Percentiles rank a stretch among this genome's conserved stretches.
Evolutionary conservation across 2,329 filamentous ascomycete species (phyloP).

Genomic region (Ophiostoma novo-ulmi): DNA sequence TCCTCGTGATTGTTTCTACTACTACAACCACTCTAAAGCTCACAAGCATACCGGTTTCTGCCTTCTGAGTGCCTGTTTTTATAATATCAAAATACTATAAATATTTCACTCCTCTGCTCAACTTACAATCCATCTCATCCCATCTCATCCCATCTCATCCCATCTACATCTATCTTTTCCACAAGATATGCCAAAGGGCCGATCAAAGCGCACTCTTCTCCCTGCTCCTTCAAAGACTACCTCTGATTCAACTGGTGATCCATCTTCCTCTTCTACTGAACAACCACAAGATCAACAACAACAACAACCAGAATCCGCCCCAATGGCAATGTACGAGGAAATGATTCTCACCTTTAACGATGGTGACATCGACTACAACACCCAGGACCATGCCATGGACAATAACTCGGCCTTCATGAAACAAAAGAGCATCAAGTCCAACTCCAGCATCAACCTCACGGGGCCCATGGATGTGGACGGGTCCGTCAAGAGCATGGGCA

Average conservation of each 20-base stretch:
- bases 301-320: background rate
- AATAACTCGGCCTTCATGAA: background rate
- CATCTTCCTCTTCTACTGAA: background rate
- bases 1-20: background rate
- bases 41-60: background rate
- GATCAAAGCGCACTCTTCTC: constrained; percentile 15
- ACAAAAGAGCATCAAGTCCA: constrained; percentile 41
- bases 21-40: background rate
- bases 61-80: background rate
- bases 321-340: constrained; percentile 20
- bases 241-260: background rate
- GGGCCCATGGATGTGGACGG: constrained; percentile 46
- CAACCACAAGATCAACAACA: background rate
- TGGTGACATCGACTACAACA: constrained; percentile 26
- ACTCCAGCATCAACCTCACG: constrained; percentile 38
- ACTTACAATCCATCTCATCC: background rate
- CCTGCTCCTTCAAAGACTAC: constrained; percentile 7
- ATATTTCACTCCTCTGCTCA: background rate
- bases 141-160: background rate
- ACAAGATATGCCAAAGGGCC: constrained; percentile 18
- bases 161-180: background rate
- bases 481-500: constrained; percentile 44
- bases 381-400: constrained; percentile 15
- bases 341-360: constrained; percentile 25
- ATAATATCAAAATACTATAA: background rate